phyloP scores from a whole-genome alignment of 495 filamentous ascomycete genomes.

The Podospora australis region DNA sequence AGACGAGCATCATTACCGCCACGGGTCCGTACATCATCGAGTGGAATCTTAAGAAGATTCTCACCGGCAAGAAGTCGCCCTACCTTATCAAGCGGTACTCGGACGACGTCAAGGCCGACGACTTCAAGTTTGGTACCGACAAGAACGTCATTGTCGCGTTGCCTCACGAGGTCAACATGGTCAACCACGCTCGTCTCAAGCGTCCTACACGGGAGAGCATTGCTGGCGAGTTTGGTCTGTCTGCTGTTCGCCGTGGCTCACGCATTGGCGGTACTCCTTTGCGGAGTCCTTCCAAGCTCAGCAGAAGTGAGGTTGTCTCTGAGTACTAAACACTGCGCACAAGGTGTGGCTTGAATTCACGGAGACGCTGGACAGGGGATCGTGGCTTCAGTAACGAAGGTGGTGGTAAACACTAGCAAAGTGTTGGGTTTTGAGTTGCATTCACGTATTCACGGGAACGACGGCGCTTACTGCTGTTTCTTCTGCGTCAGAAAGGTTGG shows the following conservation, averaged over 20 bases:
- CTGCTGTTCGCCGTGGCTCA: constrained; percentile 5
- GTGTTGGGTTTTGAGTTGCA: no score
- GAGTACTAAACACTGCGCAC: constrained; percentile 73
- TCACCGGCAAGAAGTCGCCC: constrained; percentile 70
- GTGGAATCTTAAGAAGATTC: constrained; percentile 87
- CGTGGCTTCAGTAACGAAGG: background rate
- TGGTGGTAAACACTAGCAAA: no score
- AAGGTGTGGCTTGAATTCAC: no score
- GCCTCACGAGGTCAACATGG: constrained; percentile 97
- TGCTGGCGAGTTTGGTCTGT: constrained; percentile 44
- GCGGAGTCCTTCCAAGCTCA: constrained; percentile 53
- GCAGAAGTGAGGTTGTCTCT: constrained; percentile 74
- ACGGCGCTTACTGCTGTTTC: no score
- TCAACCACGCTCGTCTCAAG: constrained; percentile 75
- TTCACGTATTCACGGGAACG: no score
- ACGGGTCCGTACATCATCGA: constrained; percentile 96
- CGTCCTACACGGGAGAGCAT: constrained; percentile 92
- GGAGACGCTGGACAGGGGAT: no score
- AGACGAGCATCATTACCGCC: constrained; percentile 93
- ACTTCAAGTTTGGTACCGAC: constrained; percentile 94
- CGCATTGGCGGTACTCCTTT: constrained; percentile 20
- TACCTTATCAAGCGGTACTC: constrained; percentile 94
- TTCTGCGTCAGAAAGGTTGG: no score
- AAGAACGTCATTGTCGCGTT: constrained; percentile 97
- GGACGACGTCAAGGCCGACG: constrained; percentile 96